Base-by-base conservation (phyloP, 2,329 filamentous ascomycete genomes). In the Trichoderma sp. region DNA sequence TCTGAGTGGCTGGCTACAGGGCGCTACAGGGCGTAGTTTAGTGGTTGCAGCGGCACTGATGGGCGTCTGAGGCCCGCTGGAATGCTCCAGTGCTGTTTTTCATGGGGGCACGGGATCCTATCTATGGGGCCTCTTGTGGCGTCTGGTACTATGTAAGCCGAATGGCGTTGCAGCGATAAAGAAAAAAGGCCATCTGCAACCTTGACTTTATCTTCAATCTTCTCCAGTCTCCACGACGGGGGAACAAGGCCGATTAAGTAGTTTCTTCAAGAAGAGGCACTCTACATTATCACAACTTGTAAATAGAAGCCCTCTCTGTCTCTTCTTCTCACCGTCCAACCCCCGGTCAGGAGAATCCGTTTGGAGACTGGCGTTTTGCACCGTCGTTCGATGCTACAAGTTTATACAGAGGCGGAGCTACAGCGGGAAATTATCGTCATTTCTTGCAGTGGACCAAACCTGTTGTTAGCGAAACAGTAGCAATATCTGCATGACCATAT, bases 341-440 rank as follows among this genome's bases (percentile, higher is more conserved):
- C 67, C 67, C 67, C 32, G 39, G 67, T 71, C 69, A 71, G 59
- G 69, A 71, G 69, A 61, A 71, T 30, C 36, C 28, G 20, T 36
- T 58, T 71, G 53, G 69, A 59, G 69, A 65, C 32, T 32, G 55
- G 57, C 36, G 57, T 61, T 58, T 39, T 39, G 47, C 47, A 69
- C 34, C 20, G 28, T 34, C 47, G 43, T 20, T 28, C 28, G 53
- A 50, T 50, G 36, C 53, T 59, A 59, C 53, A 59, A 32, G 39
- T 30, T n/a, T 32, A 20, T 20, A 39, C 43, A 28, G 53, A 71
- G 55, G 63, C 70, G 65, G 36, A 67, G 63, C 39, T 55, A 23
- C 28, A 15, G 64, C 32, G 36, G 70, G 65, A 68, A 68, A 68
- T 71, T 67, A 55, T 59, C 64, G 57, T 71, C 64, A 71, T 71